Evolutionary conservation across 106 monocot genomes (phyloP).

Genomic region (Cymbidium sinense): DNA sequence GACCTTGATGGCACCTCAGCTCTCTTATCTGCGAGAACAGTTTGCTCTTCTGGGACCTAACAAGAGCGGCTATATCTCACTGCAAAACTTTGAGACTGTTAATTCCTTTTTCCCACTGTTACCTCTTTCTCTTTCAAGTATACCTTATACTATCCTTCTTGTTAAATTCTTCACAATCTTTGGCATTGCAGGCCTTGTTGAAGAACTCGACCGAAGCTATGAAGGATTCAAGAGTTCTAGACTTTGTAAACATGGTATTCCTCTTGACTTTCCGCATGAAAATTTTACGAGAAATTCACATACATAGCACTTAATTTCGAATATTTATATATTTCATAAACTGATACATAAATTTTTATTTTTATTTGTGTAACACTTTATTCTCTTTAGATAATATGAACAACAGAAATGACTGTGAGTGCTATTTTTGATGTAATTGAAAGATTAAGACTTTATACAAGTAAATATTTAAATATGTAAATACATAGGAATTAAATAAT

Average conservation of each 20-base stretch:
- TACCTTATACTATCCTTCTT: background rate
- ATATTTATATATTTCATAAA: no score
- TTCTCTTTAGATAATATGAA: no score
- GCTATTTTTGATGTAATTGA: no score
- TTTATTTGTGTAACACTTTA: no score
- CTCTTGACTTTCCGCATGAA: background rate
- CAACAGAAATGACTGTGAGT: no score
- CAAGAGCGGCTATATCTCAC: constrained; percentile 68
- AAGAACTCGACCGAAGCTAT: constrained; percentile 75
- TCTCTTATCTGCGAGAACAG: constrained; percentile 72
- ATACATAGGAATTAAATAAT: no score
- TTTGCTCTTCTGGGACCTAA: constrained; percentile 76
- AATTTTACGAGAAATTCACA: background rate
- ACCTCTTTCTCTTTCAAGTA: no score
- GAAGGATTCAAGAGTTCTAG: constrained; percentile 73
- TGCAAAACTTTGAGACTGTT: constrained; percentile 80
- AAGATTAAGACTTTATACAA: no score
- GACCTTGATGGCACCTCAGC: constrained; percentile 54
- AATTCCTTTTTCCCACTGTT: constrained; percentile 4
- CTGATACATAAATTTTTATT: no score
- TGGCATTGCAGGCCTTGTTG: constrained; percentile 40
- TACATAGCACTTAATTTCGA: no score
- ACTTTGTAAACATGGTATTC: constrained; percentile 68
- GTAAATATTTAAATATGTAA: no score
- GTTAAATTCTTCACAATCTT: background rate